A percentile compares a stretch with the other conserved stretches of the same genome.
Evolutionary conservation across 768 basidiomycete genomes (phyloP).

Genomic region (Hypholoma sublateritium): DNA sequence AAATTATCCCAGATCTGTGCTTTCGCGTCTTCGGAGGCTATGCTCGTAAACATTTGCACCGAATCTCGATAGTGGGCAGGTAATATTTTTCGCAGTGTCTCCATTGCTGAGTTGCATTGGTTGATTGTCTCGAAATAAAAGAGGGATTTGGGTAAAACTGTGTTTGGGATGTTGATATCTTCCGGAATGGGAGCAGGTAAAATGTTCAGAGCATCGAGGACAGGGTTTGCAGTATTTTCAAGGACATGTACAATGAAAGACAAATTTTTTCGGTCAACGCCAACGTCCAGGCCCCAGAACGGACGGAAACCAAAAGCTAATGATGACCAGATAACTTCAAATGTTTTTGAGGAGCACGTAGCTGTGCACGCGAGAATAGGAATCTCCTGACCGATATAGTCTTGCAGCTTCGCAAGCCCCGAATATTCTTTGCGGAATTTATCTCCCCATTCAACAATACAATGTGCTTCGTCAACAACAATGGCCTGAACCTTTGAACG

Average conservation of each 20-base stretch:
- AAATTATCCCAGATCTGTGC: constrained; percentile 17
- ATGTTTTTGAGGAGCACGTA: constrained; percentile 24
- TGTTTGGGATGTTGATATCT: constrained; percentile 15
- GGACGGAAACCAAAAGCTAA: constrained; percentile 21
- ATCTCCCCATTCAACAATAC: constrained; percentile 31
- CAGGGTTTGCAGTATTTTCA: neutral
- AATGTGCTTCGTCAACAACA: constrained; percentile 33
- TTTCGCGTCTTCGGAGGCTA: constrained; percentile 21
- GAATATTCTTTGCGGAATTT: constrained; percentile 23
- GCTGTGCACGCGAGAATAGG: constrained; percentile 29
- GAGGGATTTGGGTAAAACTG: too few species aligned
- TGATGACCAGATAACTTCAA: constrained; percentile 24
- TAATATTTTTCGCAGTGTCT: too few species aligned
- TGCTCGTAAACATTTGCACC: constrained; percentile 19
- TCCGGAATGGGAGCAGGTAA: neutral
- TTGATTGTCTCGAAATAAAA: too few species aligned
- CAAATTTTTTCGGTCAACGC: neutral
- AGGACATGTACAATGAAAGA: neutral
- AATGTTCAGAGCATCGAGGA: constrained; percentile 10
- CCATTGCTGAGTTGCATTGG: too few species aligned
- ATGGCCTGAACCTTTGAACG: constrained; percentile 19
- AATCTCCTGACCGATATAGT: constrained; percentile 24
- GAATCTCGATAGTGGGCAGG: too few species aligned
- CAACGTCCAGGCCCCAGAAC: constrained; percentile 4
- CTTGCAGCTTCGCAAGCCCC: constrained; percentile 18